Evolutionary conservation across 192 early-diverging fungal genomes (phyloP).

Genomic region (Paraglomus occultum): DNA sequence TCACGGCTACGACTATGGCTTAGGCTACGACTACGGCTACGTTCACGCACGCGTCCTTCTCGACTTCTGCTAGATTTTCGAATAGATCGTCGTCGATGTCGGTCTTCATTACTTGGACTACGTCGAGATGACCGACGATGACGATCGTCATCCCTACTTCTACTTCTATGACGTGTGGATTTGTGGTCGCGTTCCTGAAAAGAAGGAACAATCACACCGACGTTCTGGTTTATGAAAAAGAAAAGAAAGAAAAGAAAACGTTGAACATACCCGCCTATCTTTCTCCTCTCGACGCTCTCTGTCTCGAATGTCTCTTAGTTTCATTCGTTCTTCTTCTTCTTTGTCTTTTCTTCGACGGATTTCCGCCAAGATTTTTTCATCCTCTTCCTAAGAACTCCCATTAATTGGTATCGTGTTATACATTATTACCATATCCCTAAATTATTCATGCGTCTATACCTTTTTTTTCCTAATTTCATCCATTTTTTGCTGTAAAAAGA

Average conservation of each 20-base stretch:
- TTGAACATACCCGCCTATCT: slow-evolving; percentile 15
- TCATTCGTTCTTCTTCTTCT: slow-evolving; percentile 42
- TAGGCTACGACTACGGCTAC: slow-evolving; percentile 18
- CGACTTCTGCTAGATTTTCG: slow-evolving; percentile 32
- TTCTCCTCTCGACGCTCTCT: slow-evolving; percentile 34
- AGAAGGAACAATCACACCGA: background rate
- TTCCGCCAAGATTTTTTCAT: slow-evolving; percentile 36
- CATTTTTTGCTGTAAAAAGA: slow-evolving; percentile 85
- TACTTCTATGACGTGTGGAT: slow-evolving; percentile 29
- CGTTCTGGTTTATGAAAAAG: slow-evolving; percentile 3
- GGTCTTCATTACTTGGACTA: slow-evolving; percentile 33
- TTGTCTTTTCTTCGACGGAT: slow-evolving; percentile 34
- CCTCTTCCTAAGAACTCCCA: slow-evolving; percentile 35
- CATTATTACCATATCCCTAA: background rate
- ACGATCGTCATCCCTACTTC: slow-evolving; percentile 33
- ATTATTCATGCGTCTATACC: slow-evolving; percentile 33
- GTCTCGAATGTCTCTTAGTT: slow-evolving; percentile 38
- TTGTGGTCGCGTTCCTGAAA: slow-evolving; percentile 8
- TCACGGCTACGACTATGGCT: slow-evolving; percentile 4
- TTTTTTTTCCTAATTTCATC: slow-evolving; percentile 64
- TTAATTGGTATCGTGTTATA: background rate
- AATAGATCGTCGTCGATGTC: slow-evolving; percentile 30
- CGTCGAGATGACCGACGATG: slow-evolving; percentile 31
- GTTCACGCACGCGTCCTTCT: slow-evolving; percentile 2
- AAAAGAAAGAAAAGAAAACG: slow-evolving; percentile 25